Evolutionary conservation across 2,329 filamentous ascomycete species (phyloP), one percentile per base, ranked within the genome.

Genomic region (Sporothrix inflata): DNA sequence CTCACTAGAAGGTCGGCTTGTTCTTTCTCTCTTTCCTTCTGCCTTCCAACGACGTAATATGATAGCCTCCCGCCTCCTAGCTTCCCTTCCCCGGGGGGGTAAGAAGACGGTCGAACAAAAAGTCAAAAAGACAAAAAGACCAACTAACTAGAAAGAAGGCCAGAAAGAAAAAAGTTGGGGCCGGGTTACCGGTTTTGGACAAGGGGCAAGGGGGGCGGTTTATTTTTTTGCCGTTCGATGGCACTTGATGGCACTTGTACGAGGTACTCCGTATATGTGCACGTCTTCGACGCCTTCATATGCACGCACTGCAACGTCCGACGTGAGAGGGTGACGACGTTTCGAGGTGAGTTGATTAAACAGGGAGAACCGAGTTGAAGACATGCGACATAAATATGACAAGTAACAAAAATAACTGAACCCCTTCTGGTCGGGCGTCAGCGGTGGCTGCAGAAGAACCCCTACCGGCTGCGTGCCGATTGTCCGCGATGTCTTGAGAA

Each of bases 171-270:
- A 34, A 34, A 27, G n/a, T 40, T 9, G 2, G n/a, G 30, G 34
- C 38, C 57, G 34, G 57, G 19, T 42, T 61, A 38, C 57, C 57
- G 34, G 24, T 61, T 61, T 40, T 42, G 57, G 57, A 42, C 57
- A 61, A 61, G 38, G 55, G 51, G 12, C 16, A 57, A 55, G 53
- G 27, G 53, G 27, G n/a, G 53, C 53, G 53, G 53, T 53, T 53
- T 53, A 27, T 27, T 24, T 12, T 24, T 53, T 53, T 53, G 51
- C 51, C 51, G 51, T 53, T 47, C 30, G 30, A 19, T 19, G 14
- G 14, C 45, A 47, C 45, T 47, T 47, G 45, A 47, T 47, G 45
- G 45, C 45, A 47, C 45, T 47, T 47, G 45, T 47, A 51, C 3
- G n/a, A 53, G 24, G 49, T 53, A 53, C 49, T 1, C 3, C 8